These are phyloP conservation scores for Xylariaceae sp. DNA, from an alignment of 2,329 filamentous ascomycete genomes.

Conservation along the genomic window DNA sequence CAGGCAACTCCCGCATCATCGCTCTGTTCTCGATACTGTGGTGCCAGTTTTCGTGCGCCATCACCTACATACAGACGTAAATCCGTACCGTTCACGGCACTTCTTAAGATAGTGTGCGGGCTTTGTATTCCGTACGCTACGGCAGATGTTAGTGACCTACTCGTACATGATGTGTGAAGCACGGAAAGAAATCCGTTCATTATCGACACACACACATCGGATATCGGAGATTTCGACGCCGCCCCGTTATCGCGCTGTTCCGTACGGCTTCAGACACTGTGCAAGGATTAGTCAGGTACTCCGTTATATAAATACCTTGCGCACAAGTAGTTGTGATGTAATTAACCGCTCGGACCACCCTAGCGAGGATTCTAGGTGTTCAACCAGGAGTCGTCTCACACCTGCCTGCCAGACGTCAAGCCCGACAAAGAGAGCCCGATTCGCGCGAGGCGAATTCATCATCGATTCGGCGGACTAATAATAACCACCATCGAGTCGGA, in stretches of 20 bases:
- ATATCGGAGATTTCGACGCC: slow-evolving; percentile 9
- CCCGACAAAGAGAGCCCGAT: slow-evolving; percentile 18
- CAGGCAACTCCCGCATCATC: too few relatives aligned
- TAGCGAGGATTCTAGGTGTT: not conserved
- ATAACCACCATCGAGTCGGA: slow-evolving; percentile 8
- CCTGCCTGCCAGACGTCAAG: slow-evolving; percentile 17
- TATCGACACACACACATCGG: not conserved
- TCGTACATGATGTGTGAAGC: not conserved
- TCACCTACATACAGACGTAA: too few relatives aligned
- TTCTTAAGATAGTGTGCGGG: too few relatives aligned
- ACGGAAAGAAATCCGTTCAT: not conserved
- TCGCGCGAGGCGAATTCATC: slow-evolving; percentile 18
- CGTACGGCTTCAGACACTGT: too few relatives aligned
- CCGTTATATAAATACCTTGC: too few relatives aligned
- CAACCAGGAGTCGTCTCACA: not conserved
- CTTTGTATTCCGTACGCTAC: too few relatives aligned
- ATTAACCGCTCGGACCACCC: slow-evolving; percentile 11
- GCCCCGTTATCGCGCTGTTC: not conserved
- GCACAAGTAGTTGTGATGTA: too few relatives aligned
- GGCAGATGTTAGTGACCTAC: too few relatives aligned
- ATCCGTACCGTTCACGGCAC: too few relatives aligned
- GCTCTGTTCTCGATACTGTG: too few relatives aligned
- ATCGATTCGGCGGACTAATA: slow-evolving; percentile 5
- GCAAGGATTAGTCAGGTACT: too few relatives aligned
- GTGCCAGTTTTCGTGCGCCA: too few relatives aligned